Evolutionary conservation across 768 basidiomycete genomes (phyloP).

Genomic region (Tephrocybe sp.): DNA sequence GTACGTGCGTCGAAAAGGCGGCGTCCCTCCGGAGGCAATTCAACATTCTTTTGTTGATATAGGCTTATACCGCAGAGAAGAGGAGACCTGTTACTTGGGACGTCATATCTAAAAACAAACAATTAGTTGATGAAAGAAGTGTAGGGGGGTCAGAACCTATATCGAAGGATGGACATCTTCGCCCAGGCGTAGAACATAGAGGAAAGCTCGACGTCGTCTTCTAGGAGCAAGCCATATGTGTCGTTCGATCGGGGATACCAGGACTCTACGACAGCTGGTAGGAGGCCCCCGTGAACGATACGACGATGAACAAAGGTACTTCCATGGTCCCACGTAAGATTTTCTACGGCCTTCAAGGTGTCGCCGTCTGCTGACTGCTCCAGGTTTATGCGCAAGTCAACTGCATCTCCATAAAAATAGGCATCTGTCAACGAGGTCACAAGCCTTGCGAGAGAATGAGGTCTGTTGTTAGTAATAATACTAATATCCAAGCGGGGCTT

Average conservation of each 20-base stretch:
- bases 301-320: constrained; percentile 62
- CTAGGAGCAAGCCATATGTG: constrained; percentile 75
- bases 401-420: constrained; percentile 64
- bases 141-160: constrained; percentile 45
- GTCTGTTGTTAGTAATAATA: constrained; percentile 77
- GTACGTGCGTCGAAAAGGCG: constrained; percentile 62
- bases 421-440: constrained; percentile 56
- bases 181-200: constrained; percentile 84
- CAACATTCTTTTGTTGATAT: constrained; percentile 83
- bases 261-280: constrained; percentile 83
- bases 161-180: constrained; percentile 76
- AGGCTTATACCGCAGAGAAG: constrained; percentile 78
- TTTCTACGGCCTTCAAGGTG: constrained; percentile 51
- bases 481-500: constrained; percentile 63
- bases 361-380: constrained; percentile 70
- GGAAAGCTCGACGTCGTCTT: constrained; percentile 86
- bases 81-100: constrained; percentile 31
- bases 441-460: constrained; percentile 66
- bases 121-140: not conserved
- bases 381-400: constrained; percentile 67
- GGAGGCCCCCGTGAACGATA: constrained; percentile 73
- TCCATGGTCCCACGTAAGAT: constrained; percentile 61
- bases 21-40: constrained; percentile 67
- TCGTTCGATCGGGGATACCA: constrained; percentile 81
- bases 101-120: constrained; percentile 54